phyloP scores from a whole-genome alignment of 768 basidiomycete species.

The Mycena vulgaris region DNA sequence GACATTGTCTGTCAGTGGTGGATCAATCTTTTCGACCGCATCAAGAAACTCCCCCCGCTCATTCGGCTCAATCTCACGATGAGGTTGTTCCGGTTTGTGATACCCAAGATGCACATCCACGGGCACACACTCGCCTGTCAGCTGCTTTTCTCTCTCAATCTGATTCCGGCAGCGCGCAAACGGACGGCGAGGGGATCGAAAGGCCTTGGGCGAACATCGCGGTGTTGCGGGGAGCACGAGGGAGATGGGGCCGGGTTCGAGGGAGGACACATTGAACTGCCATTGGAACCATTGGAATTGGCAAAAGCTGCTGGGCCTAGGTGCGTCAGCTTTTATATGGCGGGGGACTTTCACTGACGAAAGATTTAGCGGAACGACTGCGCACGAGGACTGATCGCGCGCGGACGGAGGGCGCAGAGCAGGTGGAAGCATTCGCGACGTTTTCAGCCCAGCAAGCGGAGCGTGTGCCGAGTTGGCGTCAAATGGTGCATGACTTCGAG shows the following conservation, averaged over 20 bases:
- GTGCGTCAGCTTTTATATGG: slow-evolving; percentile 36
- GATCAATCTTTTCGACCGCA: slow-evolving; percentile 37
- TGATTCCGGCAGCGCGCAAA: slow-evolving; percentile 43
- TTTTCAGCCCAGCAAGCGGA: slow-evolving; percentile 4
- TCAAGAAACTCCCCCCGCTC: slow-evolving; percentile 30
- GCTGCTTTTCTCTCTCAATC: slow-evolving; percentile 42
- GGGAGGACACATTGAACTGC: slow-evolving; percentile 47
- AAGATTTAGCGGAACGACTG: not conserved
- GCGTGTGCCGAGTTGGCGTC: not conserved
- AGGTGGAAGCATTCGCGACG: not conserved
- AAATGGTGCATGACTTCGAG: not conserved
- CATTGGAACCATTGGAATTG: slow-evolving; percentile 48
- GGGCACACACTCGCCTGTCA: slow-evolving; percentile 45
- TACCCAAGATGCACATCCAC: slow-evolving; percentile 50
- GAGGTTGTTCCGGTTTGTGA: slow-evolving; percentile 39
- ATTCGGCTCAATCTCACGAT: slow-evolving; percentile 26
- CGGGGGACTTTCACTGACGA: not conserved
- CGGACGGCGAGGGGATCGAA: slow-evolving; percentile 55
- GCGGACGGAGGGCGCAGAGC: not conserved
- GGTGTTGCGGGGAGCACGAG: slow-evolving; percentile 45
- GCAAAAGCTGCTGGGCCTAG: slow-evolving; percentile 42
- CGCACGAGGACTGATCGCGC: not conserved
- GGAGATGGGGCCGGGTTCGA: slow-evolving; percentile 60
- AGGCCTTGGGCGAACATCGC: slow-evolving; percentile 48
- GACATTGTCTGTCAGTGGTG: slow-evolving; percentile 54